Evolutionary conservation across 2,329 filamentous ascomycete species (phyloP).

Genomic region (Septoria petroselini): DNA sequence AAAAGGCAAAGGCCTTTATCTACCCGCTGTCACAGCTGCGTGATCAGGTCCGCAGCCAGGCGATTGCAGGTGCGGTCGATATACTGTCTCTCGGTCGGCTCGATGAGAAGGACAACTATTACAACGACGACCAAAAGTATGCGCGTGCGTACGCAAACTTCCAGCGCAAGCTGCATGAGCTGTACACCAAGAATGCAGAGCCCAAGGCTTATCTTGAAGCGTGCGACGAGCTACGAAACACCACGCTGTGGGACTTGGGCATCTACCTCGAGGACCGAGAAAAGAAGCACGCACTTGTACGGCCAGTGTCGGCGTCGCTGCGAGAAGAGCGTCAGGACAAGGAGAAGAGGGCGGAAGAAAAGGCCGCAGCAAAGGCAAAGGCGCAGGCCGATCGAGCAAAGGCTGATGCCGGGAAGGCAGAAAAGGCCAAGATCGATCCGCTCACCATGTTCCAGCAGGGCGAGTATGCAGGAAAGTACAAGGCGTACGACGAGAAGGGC

Average conservation of each 20-base stretch:
- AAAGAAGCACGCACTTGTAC: slow-evolving; percentile 67
- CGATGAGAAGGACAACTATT: slow-evolving; percentile 29
- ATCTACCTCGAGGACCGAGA: slow-evolving; percentile 84
- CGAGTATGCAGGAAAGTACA: slow-evolving; percentile 67
- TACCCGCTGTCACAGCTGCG: slow-evolving; percentile 57
- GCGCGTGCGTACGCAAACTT: slow-evolving; percentile 50
- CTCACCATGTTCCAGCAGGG: slow-evolving; percentile 57
- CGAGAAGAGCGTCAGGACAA: slow-evolving; percentile 53
- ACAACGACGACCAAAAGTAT: slow-evolving; percentile 42
- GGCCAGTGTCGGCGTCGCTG: slow-evolving; percentile 54
- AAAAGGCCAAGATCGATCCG: slow-evolving; percentile 58
- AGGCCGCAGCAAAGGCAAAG: slow-evolving; percentile 47
- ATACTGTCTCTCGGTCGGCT: slow-evolving; percentile 36
- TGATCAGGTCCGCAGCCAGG: slow-evolving; percentile 56
- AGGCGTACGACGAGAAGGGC: slow-evolving; percentile 78
- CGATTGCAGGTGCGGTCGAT: slow-evolving; percentile 47
- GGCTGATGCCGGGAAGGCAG: slow-evolving; percentile 49
- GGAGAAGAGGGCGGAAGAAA: slow-evolving; percentile 53
- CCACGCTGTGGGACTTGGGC: slow-evolving; percentile 74
- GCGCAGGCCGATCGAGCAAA: slow-evolving; percentile 53
- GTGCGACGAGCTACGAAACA: slow-evolving; percentile 77
- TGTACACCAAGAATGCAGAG: slow-evolving; percentile 47
- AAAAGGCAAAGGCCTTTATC: slow-evolving; percentile 58
- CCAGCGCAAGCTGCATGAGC: slow-evolving; percentile 60
- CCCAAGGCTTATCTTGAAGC: slow-evolving; percentile 72